Evolutionary conservation across 2,329 filamentous ascomycete genomes (phyloP).

Genomic region (Rachicladosporium sp.): DNA sequence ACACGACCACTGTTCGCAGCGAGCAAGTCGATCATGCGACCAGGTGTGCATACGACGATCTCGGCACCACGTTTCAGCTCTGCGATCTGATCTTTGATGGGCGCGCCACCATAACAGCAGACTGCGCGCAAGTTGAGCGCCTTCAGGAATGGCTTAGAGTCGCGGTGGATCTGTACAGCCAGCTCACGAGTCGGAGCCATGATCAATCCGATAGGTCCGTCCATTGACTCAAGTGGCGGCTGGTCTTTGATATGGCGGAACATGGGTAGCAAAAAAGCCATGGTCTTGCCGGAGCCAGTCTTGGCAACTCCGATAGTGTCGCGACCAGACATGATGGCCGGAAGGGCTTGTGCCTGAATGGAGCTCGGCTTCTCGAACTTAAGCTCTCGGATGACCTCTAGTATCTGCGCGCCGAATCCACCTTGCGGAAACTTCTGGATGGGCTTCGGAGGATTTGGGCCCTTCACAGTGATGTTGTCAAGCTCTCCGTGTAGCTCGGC

Average conservation of each 20-base stretch:
- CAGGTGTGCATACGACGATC: slow-evolving; percentile 88
- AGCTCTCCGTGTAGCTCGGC: slow-evolving; percentile 71
- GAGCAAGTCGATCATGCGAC: slow-evolving; percentile 88
- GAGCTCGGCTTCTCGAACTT: slow-evolving; percentile 82
- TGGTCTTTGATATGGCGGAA: slow-evolving; percentile 97
- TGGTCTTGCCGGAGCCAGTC: slow-evolving; percentile 93
- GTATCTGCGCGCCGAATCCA: slow-evolving; percentile 71
- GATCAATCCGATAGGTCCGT: slow-evolving; percentile 78
- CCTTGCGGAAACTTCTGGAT: slow-evolving; percentile 96
- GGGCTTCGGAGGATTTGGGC: slow-evolving; percentile 79
- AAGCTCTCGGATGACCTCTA: slow-evolving; percentile 71
- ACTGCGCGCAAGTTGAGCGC: slow-evolving; percentile 74
- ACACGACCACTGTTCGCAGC: slow-evolving; percentile 90
- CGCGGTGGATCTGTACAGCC: slow-evolving; percentile 83
- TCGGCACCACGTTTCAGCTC: slow-evolving; percentile 91
- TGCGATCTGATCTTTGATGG: slow-evolving; percentile 95
- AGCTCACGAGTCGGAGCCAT: slow-evolving; percentile 92
- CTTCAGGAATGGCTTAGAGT: slow-evolving; percentile 90
- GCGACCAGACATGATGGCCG: slow-evolving; percentile 87
- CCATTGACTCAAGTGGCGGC: slow-evolving; percentile 62
- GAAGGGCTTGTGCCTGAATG: slow-evolving; percentile 91
- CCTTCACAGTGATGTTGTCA: slow-evolving; percentile 88
- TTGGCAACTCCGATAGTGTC: slow-evolving; percentile 96
- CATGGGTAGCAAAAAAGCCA: slow-evolving; percentile 92
- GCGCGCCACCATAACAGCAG: slow-evolving; percentile 87